A percentile compares a stretch with the other conserved stretches of the same genome.
These are phyloP conservation scores for Penicillium coffeae DNA, from an alignment of 495 filamentous ascomycete species.

Conservation along the genomic window DNA sequence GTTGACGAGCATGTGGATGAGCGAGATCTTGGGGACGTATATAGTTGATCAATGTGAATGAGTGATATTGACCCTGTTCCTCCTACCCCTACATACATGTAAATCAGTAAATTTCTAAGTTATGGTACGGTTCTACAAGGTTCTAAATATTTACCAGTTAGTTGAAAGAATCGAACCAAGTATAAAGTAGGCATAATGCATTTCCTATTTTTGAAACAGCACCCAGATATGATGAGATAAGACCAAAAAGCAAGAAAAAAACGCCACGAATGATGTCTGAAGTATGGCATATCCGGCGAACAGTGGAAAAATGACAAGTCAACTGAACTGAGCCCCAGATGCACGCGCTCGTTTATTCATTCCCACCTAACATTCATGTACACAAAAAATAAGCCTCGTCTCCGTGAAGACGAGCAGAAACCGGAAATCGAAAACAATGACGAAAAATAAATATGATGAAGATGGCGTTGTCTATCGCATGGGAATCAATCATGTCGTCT, in stretches of 20 bases:
- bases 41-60: slow-evolving; percentile 17
- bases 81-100: background rate
- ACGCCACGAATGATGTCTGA: slow-evolving; percentile 6
- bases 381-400: background rate
- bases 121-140: no score
- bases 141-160: no score
- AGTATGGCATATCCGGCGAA: slow-evolving; percentile 1
- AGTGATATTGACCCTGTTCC: slow-evolving; percentile 4
- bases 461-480: slow-evolving; percentile 8
- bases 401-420: background rate
- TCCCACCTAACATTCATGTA: slow-evolving; percentile 11
- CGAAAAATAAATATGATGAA: no score
- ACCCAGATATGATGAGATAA: background rate
- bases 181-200: no score
- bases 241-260: slow-evolving; percentile 1
- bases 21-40: slow-evolving; percentile 17
- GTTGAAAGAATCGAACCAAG: no score
- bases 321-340: background rate
- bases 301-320: background rate
- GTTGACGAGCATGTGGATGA: slow-evolving; percentile 17
- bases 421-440: background rate
- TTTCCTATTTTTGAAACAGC: background rate
- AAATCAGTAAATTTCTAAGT: no score
- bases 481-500: slow-evolving; percentile 11
- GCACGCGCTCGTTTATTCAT: slow-evolving; percentile 12